Evolutionary conservation across 495 filamentous ascomycete species (phyloP).

Genomic region (Platismatia glauca): DNA sequence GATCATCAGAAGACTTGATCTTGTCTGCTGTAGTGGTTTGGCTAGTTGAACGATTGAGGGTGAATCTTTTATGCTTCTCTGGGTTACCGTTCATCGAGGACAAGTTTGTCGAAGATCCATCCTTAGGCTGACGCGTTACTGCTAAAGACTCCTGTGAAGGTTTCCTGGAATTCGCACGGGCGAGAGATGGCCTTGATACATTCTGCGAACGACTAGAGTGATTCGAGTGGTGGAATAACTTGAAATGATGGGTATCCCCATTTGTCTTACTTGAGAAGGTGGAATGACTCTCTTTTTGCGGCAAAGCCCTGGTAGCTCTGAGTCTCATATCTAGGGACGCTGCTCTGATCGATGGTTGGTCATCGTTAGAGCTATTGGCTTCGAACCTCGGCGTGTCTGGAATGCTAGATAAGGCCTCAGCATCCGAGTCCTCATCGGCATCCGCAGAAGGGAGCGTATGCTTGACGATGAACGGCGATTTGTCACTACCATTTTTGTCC

Average conservation of each 20-base stretch:
- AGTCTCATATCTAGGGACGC: slow-evolving; percentile 70
- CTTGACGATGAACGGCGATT: slow-evolving; percentile 77
- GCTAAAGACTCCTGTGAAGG: slow-evolving; percentile 57
- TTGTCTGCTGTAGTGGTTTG: slow-evolving; percentile 45
- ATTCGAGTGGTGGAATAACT: slow-evolving; percentile 40
- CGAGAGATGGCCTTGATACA: slow-evolving; percentile 10
- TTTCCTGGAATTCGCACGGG: slow-evolving; percentile 45
- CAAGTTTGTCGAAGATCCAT: slow-evolving; percentile 41
- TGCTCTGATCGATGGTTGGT: slow-evolving; percentile 40
- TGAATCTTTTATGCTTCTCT: slow-evolving; percentile 49
- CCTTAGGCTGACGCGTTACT: slow-evolving; percentile 39
- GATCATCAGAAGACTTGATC: slow-evolving; percentile 65
- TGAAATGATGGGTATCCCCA: slow-evolving; percentile 38
- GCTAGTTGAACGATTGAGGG: slow-evolving; percentile 37
- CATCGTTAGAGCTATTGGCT: slow-evolving; percentile 29
- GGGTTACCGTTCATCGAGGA: slow-evolving; percentile 35
- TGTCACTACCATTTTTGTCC: slow-evolving; percentile 50
- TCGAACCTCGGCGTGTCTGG: slow-evolving; percentile 21
- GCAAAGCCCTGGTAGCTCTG: slow-evolving; percentile 62
- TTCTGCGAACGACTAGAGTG: slow-evolving; percentile 14
- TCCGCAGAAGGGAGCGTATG: slow-evolving; percentile 51
- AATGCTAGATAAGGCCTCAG: slow-evolving; percentile 26
- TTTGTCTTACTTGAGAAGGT: slow-evolving; percentile 25
- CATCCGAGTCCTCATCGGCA: slow-evolving; percentile 53
- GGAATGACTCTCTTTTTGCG: slow-evolving; percentile 38